Base-by-base conservation (phyloP, 1,284 basidiomycete genomes). In the Ustilago crameri region DNA sequence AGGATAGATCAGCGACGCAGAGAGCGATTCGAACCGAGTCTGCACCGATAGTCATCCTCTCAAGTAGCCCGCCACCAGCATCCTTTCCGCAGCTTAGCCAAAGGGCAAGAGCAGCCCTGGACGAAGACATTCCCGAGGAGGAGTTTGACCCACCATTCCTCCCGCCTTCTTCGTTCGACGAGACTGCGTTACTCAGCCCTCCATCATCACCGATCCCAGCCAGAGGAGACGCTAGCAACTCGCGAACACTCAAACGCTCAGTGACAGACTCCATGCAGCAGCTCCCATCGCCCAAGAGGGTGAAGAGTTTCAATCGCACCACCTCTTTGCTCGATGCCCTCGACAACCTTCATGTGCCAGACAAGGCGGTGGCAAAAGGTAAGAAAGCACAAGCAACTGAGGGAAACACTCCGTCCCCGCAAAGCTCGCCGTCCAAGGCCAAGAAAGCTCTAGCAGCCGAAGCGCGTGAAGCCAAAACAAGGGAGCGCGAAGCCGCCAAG, bases 41-140 rank as follows among this genome's bases (percentile, higher is more conserved):
- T 17, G 58, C 54, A 5, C 68, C 68, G 2, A 65, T 71, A 9
- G 51, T 71, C 20, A 65, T 71, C 24, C 53, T 71, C 9, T 71
- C 68, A 0, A 71, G 68, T 55, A 71, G 68, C 24, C 67, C 67
- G 9, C 62, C 68, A 12, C 52, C 57, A 7, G 35, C 57, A 32
- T 49, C 63, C 12, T 26, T 67, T 27, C 49, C 48, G 3, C 24
- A 49, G 17, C 22, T 42, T 9, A 67, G 53, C 50, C 53, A 61
- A 46, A 15, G 48, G 48, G 15, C 1, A 42, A 3, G 62, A 42
- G 5, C 40, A 18, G 35, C 53, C 8, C 38, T 8, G 7, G 26
- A 50, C 5, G 42, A 46, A 15, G 37, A 54, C 9, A 51, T 65
- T 46, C 42, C 62, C 26, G 55, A 59, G 24, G 47, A 54, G 7